Evolutionary conservation across 2,329 filamentous ascomycete species (phyloP), one percentile per base, ranked within the genome.

Genomic region (Achaetomium macrosporum): DNA sequence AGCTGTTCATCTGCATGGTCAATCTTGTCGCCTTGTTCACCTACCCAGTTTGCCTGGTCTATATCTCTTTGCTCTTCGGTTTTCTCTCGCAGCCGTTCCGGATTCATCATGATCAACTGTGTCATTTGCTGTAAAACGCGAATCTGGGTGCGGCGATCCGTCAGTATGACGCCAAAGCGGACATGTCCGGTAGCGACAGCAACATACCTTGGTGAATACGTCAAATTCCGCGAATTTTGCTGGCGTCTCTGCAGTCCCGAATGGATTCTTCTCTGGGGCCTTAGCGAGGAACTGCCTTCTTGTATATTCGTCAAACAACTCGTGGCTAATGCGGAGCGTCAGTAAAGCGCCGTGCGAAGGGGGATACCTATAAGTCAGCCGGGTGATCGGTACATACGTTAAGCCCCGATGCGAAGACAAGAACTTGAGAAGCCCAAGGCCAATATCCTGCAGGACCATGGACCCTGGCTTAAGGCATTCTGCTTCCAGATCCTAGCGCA

Each of bases 301-400:
- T 33, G 90, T 87, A 67, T 96, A 96, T 65, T 96, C 90, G 66
- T 97, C 90, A 62, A 97, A 95, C 45, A 93, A 85, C 3, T 95
- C 90, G 48, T 77, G 81, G 1, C 91, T 96, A 16, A 62, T 46
- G 42, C 40, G 60, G 47, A 54, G 65, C n/a, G n/a, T 69, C 25
- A 68, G 61, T 31, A 58, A 33, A 5, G 42, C 2, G 50, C 41
- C 15, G 40, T 37, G 30, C 7, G 16, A 39, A 37, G 8, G 35
- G 39, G 59, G 25, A n/a, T 39, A 17, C 31, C 31, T 30, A 8
- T n/a, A 9, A n/a, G 8, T 15, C 17, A 16, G n/a, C 8, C 10
- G 25, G 11, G 13, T 17, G 1, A 16, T 31, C 29, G 47, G 29
- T 3, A 78, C 88, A 61, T 81, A 96, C 90, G 87, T 95, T 44